These are phyloP conservation scores for Bondarzewia mesenterica DNA, from an alignment of 1,284 basidiomycete genomes.

Conservation along the genomic window DNA sequence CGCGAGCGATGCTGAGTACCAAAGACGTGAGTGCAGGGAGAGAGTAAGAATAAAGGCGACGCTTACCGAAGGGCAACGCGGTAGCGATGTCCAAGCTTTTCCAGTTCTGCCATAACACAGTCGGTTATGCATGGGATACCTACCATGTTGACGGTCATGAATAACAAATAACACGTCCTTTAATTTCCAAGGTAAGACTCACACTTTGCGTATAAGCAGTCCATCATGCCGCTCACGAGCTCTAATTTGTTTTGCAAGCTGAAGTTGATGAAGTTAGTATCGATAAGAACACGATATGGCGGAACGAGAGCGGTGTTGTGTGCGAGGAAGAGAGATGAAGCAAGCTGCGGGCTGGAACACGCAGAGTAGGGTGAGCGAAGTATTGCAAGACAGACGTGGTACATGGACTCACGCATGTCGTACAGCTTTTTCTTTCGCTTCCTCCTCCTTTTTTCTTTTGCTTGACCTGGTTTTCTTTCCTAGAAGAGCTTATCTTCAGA, in stretches of 20 bases:
- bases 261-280: constrained; percentile 99
- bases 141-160: too few species aligned
- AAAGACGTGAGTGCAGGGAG: constrained; percentile 7
- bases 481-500: constrained; percentile 19
- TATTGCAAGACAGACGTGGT: constrained; percentile 6
- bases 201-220: constrained; percentile 99
- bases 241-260: constrained; percentile 98
- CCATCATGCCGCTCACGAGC: constrained; percentile 97
- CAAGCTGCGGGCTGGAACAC: constrained; percentile 59
- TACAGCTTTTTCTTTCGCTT: constrained; percentile 63
- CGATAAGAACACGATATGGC: constrained; percentile 94
- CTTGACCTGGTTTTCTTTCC: constrained; percentile 77
- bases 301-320: constrained; percentile 96
- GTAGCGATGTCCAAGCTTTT: constrained; percentile 95
- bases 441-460: constrained; percentile 72
- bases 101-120: constrained; percentile 96
- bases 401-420: constrained; percentile 31
- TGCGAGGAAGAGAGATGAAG: constrained; percentile 89
- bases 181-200: too few species aligned
- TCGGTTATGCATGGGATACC: constrained; percentile 98
- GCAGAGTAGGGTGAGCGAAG: constrained; percentile 4
- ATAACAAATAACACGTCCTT: not conserved
- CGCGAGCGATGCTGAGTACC: constrained; percentile 78
- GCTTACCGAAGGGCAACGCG: constrained; percentile 82
- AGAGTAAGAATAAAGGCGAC: not conserved